Evolutionary conservation across 768 basidiomycete genomes (phyloP).

Genomic region (Tulasnella sp.): DNA sequence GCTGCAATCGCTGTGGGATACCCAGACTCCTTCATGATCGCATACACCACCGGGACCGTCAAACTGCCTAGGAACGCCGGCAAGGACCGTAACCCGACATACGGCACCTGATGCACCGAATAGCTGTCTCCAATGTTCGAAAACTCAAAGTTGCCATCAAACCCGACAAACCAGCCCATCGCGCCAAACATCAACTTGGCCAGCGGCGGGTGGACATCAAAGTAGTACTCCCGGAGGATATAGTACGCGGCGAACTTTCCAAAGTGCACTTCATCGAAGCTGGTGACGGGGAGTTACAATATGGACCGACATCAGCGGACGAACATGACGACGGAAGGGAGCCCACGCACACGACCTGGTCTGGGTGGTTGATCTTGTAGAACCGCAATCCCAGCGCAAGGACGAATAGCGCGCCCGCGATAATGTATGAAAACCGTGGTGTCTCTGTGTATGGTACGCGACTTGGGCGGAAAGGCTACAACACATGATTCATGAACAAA

Average conservation of each 20-base stretch:
- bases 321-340: neutral
- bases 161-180: conserved; percentile 93
- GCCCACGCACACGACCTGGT: conserved; percentile 76
- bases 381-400: conserved; percentile 76
- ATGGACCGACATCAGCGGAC: no score
- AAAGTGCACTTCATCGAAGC: conserved; percentile 97
- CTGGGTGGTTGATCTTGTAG: conserved; percentile 89
- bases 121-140: conserved; percentile 94
- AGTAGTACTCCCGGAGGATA: conserved; percentile 87
- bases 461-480: conserved; percentile 1
- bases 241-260: conserved; percentile 97
- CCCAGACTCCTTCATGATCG: conserved; percentile 96
- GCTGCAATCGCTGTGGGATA: conserved; percentile 84
- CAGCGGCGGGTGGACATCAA: conserved; percentile 96
- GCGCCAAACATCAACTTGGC: conserved; percentile 91
- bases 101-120: conserved; percentile 74
- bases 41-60: conserved; percentile 83
- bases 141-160: conserved; percentile 88
- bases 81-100: conserved; percentile 82
- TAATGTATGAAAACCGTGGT: neutral
- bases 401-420: conserved; percentile 33
- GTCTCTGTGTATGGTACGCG: conserved; percentile 9
- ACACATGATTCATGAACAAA: no score
- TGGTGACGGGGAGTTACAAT: conserved; percentile 24
- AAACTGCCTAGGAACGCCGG: conserved; percentile 85